Conservation (phyloP, 495 filamentous ascomycete genomes). For the Parachaetomium inaequale region DNA sequence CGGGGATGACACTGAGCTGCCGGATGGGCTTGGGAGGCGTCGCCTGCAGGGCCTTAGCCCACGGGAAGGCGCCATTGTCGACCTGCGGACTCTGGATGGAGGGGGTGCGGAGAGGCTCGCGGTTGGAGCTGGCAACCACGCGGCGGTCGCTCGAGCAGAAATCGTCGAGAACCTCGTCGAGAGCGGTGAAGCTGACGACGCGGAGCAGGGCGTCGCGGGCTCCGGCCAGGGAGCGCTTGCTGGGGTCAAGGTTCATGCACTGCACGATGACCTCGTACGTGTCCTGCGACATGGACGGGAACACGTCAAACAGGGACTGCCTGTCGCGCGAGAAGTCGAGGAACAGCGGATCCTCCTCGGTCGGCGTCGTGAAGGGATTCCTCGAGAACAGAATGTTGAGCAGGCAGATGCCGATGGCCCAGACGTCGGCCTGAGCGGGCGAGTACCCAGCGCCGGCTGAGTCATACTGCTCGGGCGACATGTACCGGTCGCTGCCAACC, state of each 20-base stretch:
- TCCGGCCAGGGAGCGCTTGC: slow-evolving; percentile 75
- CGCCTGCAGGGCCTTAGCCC: slow-evolving; percentile 85
- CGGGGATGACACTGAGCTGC: slow-evolving; percentile 82
- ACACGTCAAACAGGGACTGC: slow-evolving; percentile 95
- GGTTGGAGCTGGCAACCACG: slow-evolving; percentile 76
- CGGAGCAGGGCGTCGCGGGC: slow-evolving; percentile 73
- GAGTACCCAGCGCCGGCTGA: slow-evolving; percentile 81
- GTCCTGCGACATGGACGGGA: slow-evolving; percentile 97
- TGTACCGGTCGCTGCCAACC: slow-evolving; percentile 96
- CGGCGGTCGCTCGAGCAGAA: slow-evolving; percentile 80
- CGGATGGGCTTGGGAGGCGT: slow-evolving; percentile 69
- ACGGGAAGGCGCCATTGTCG: slow-evolving; percentile 81
- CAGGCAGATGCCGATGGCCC: slow-evolving; percentile 93
- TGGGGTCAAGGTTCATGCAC: slow-evolving; percentile 84
- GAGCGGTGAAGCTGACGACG: slow-evolving; percentile 84
- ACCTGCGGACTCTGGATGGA: slow-evolving; percentile 86
- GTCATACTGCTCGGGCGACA: slow-evolving; percentile 97
- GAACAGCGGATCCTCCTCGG: slow-evolving; percentile 81
- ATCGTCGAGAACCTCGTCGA: slow-evolving; percentile 82
- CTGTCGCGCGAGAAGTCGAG: slow-evolving; percentile 87
- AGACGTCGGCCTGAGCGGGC: slow-evolving; percentile 89
- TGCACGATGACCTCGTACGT: slow-evolving; percentile 88
- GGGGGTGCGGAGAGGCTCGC: slow-evolving; percentile 92
- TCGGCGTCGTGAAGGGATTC: slow-evolving; percentile 88
- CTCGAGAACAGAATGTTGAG: slow-evolving; percentile 93